Conservation (phyloP, 1,284 basidiomycete species). For the Microbotryum saponariae region DNA sequence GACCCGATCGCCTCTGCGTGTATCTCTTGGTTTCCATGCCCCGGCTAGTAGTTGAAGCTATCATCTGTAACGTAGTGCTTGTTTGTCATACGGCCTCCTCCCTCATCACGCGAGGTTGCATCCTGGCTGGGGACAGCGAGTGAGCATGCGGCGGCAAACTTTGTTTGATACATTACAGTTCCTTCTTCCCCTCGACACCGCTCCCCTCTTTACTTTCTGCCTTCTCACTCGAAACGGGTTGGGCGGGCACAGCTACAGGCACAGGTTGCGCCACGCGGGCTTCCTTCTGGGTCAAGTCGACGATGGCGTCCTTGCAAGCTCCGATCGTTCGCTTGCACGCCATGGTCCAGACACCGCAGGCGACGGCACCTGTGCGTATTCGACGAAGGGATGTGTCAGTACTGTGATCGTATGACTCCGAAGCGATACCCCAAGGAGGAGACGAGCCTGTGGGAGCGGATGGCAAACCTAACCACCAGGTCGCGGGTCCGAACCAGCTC, state of each 20-base stretch:
- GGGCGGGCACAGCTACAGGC: constrained; percentile 15
- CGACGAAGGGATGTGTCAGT: background rate
- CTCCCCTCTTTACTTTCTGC: too few species aligned
- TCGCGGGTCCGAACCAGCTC: constrained; percentile 75
- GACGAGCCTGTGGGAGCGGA: constrained; percentile 64
- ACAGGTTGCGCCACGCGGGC: constrained; percentile 10
- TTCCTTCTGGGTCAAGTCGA: constrained; percentile 43
- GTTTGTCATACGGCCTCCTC: too few species aligned
- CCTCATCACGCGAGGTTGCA: too few species aligned
- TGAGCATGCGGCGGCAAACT: too few species aligned
- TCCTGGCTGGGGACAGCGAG: too few species aligned
- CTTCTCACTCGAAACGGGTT: background rate
- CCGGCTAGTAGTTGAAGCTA: too few species aligned
- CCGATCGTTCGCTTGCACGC: constrained; percentile 70
- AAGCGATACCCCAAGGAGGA: background rate
- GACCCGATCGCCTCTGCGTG: too few species aligned
- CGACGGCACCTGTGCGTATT: constrained; percentile 61
- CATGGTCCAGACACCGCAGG: constrained; percentile 84
- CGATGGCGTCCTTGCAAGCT: constrained; percentile 59
- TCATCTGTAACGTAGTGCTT: too few species aligned
- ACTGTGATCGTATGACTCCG: background rate
- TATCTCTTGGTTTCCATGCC: too few species aligned
- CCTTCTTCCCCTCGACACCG: too few species aligned
- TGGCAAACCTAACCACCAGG: constrained; percentile 70
- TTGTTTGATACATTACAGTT: too few species aligned